Conservation (phyloP, 23 red algal genomes). For the Pyropia yezoensis region DNA sequence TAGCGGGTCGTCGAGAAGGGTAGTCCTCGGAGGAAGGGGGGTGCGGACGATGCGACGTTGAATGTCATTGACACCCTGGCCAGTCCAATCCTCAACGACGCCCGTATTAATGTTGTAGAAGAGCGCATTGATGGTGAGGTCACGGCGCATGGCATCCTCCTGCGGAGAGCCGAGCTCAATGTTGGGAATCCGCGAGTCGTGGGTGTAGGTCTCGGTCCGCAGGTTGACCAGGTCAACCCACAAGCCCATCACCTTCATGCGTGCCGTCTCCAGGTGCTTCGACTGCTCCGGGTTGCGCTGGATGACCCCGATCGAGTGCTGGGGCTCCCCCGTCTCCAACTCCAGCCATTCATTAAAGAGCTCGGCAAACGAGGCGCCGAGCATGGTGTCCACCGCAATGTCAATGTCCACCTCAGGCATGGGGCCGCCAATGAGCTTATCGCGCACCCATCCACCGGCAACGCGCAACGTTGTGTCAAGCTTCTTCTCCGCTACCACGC, state of each 20-base stretch:
- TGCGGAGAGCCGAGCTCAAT: constrained; percentile 64
- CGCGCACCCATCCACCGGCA: constrained; percentile 95
- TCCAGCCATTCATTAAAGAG: constrained; percentile 42
- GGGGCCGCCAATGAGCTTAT: constrained; percentile 53
- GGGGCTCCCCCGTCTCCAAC: constrained; percentile 3
- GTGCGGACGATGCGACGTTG: constrained; percentile 65
- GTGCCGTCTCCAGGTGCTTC: constrained; percentile 94
- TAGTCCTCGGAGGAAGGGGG: constrained; percentile 66
- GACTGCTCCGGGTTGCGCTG: constrained; percentile 78
- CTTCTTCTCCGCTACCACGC: constrained; percentile 7
- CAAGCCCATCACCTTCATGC: constrained; percentile 64
- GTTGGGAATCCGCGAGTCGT: constrained; percentile 65
- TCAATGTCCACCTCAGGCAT: constrained; percentile 68
- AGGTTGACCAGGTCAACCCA: constrained; percentile 88
- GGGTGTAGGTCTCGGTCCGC: constrained; percentile 85
- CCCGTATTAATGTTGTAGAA: constrained; percentile 95
- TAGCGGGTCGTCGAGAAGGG: constrained; percentile 90
- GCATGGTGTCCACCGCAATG: constrained; percentile 83
- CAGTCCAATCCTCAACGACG: constrained; percentile 76
- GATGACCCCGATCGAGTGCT: constrained; percentile 65
- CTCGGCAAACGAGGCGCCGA: constrained; percentile 75
- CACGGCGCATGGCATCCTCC: constrained; percentile 84
- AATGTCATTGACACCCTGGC: constrained; percentile 60
- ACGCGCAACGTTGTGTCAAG: constrained; percentile 55
- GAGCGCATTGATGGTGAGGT: constrained; percentile 94